Base-by-base conservation (phyloP, 305 asterid species). In the Fraxinus angustifolia region DNA sequence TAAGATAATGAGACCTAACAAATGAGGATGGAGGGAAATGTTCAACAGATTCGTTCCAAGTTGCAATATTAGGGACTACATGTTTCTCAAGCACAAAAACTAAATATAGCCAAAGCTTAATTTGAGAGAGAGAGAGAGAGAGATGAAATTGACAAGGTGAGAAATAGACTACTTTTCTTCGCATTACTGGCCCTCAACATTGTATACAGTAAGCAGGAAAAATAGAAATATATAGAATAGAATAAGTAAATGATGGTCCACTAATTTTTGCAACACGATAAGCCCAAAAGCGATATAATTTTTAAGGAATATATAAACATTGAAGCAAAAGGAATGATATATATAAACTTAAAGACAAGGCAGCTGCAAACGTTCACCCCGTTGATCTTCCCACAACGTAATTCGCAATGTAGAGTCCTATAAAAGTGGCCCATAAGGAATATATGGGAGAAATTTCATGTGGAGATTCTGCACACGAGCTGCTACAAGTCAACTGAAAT, bases 401-500 rank as follows among this genome's bases (percentile, higher is more conserved):
- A 89, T 96, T 94, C 81, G 99, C 99, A 74, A 96, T 96, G 90
- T 96, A 96, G 83, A 96, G 99, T 75, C 98, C 98, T 40, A 94
- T 96, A 82, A 96, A 96, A 85, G 99, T 96, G 80, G 98, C 99
- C 99, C 98, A 96, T 78, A 96, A 86, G 33, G 99, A 96, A 90
- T 94, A 96, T 87, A 96, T 86, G 40, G 99, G 99, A 16, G 99
- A 96, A 75, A 96, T 96, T 86, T 96, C 97, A 89, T 88, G 92
- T 28, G 98, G 86, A 14, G 98, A 94, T 85, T 93, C 95, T 77
- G 92, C 92, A 89, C 97, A 90, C 6, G 93, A 85, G 65, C 97
- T 97, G 14, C 90, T 84, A 83, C 98, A 93, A 60, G 94, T 87
- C 79, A 90, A 90, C 98, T 93, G 95, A 80, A 91, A 90, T 75